Conservation (phyloP, 2,329 filamentous ascomycete species). For the Emydomyces testavorans region DNA sequence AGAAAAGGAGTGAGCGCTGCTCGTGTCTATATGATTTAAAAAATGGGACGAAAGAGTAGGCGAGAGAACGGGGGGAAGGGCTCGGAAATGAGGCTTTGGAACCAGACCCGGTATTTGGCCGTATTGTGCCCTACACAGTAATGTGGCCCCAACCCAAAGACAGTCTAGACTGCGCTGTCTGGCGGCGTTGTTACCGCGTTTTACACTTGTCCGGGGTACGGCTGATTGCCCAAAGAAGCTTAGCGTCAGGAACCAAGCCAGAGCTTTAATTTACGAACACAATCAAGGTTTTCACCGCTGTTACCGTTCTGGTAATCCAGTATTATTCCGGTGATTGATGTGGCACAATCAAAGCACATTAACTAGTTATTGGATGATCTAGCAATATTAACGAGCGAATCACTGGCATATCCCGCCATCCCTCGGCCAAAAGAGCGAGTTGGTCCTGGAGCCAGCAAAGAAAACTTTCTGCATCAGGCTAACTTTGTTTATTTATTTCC, state of each 20-base stretch:
- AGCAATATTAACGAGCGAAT: not conserved
- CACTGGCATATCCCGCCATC: not conserved
- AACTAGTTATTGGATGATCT: not conserved
- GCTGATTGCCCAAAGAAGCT: not conserved
- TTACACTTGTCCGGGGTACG: not conserved
- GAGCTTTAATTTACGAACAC: not conserved
- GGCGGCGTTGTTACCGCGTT: not conserved
- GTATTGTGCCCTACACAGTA: not conserved
- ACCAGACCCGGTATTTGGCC: not conserved
- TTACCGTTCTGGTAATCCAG: not conserved
- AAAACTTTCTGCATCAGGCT: no score
- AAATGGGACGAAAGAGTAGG: not conserved
- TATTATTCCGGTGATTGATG: not conserved
- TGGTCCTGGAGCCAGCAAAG: constrained; percentile 9
- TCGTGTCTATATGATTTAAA: constrained; percentile 5
- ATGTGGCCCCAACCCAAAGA: not conserved
- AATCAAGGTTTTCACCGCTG: not conserved
- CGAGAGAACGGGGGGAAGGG: not conserved
- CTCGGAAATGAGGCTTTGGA: constrained; percentile 12
- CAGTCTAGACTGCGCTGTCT: not conserved
- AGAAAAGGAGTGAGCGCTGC: constrained; percentile 13
- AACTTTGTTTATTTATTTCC: no score
- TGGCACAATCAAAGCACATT: constrained; percentile 6
- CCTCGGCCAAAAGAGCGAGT: not conserved
- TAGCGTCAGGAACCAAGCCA: constrained; percentile 8